These are phyloP conservation scores for Pseudocercospora ulei DNA, from an alignment of 2,329 filamentous ascomycete species.

Conservation along the genomic window DNA sequence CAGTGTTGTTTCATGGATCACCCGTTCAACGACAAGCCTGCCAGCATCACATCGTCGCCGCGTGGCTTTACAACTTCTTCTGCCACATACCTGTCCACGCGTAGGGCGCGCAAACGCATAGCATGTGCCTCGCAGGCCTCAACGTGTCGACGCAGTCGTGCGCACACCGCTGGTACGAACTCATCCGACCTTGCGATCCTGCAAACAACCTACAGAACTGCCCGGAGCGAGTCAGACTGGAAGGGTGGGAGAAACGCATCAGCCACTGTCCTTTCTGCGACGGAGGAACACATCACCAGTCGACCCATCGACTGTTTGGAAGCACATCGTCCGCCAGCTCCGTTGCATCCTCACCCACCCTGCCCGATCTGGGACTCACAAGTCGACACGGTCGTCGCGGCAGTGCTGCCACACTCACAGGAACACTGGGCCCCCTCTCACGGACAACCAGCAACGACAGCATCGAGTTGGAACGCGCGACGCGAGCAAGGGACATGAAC, in stretches of 20 bases:
- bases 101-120: conserved; percentile 11
- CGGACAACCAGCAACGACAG: conserved; percentile 27
- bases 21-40: conserved; percentile 4
- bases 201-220: conserved; percentile 43
- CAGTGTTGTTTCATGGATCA: conserved; percentile 8
- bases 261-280: conserved; percentile 43
- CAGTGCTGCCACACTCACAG: conserved; percentile 22
- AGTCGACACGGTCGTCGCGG: conserved; percentile 21
- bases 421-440: conserved; percentile 27
- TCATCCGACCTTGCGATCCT: conserved; percentile 39
- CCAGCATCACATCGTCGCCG: conserved; percentile 7
- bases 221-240: conserved; percentile 38
- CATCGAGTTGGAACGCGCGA: conserved; percentile 27
- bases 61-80: conserved; percentile 2
- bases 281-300: conserved; percentile 32
- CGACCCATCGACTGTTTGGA: conserved; percentile 44
- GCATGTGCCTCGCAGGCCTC: conserved; percentile 45
- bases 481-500: conserved; percentile 32
- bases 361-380: conserved; percentile 17
- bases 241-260: conserved; percentile 44
- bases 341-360: conserved; percentile 24
- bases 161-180: conserved; percentile 45
- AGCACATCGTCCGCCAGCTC: conserved; percentile 37
- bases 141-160: conserved; percentile 42
- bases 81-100: not conserved